Evolutionary conservation across 164 flowering plant genomes (phyloP), one percentile per base, ranked within the genome.

Genomic region (Macadamia integrifolia): DNA sequence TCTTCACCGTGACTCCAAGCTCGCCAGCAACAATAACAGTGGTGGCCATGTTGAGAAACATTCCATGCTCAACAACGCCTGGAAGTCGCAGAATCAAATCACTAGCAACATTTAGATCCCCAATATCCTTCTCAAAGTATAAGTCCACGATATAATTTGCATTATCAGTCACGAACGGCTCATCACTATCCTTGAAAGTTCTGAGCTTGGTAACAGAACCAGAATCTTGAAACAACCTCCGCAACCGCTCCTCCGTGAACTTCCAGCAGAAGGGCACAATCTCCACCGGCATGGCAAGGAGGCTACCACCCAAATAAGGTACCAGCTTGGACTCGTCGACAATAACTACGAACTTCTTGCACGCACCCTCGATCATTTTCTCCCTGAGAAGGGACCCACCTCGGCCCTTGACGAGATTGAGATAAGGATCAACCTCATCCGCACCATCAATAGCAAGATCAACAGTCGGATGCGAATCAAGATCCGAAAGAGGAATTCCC

Each of bases 361-460:
- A 84, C 8, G 83, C 91, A 11, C 86, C 79, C 68, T 93, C 98
- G 7, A 93, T 77, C 97, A 91, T 89, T 69, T 93, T 93, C 80
- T 93, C 98, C 61, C 98, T 71, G 57, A 91, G 75, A 7, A 93
- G 76, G 1, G 98, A 88, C 66, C 98, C 98, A 15, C 98, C 98
- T n/a, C 97, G 80, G 14, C 98, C 97, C 61, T 93, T 91, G 29
- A 93, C 91, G 17, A 93, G 75, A 58, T 93, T 91, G 80, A 89
- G 78, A 23, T 64, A 32, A 0, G 91, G 87, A 73, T 91, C 98
- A 12, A 93, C 97, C 79, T 93, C 98, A 48, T 93, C 98, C 0
- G 98, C 98, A 1, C 98, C 98, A 65, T 93, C 98, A 56, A 93
- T 93, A 0, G 94, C 87, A 28, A 93, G 79, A 74, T 93, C 98